These are phyloP conservation scores for Sphagnum fallax DNA, from an alignment of 228 moss, liverwort and hornwort genomes.

Conservation along the genomic window DNA sequence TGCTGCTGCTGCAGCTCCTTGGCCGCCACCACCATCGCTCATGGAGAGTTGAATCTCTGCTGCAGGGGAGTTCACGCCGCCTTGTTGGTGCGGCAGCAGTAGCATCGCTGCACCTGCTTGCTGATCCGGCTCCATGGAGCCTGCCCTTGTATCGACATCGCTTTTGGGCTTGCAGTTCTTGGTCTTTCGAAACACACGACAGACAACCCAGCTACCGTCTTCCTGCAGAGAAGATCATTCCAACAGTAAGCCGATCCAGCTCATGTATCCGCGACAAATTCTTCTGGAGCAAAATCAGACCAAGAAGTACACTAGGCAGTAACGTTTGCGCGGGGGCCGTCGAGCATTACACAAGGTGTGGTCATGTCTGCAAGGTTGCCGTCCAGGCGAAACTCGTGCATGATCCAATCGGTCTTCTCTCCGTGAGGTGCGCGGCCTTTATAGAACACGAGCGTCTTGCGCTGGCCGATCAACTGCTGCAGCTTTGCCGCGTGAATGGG, in stretches of 20 bases:
- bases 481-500: slow-evolving; percentile 24
- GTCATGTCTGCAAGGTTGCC: slow-evolving; percentile 16
- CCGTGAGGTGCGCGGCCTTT: slow-evolving; percentile 74
- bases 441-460: slow-evolving; percentile 87
- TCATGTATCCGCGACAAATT: too few species aligned
- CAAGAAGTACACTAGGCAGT: slow-evolving; percentile 13
- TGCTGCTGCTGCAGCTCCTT: not conserved
- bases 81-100: too few species aligned
- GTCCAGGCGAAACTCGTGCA: slow-evolving; percentile 77
- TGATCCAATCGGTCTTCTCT: slow-evolving; percentile 81
- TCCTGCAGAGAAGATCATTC: slow-evolving; percentile 20
- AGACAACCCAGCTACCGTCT: slow-evolving; percentile 74
- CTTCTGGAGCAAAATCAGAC: not conserved
- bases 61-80: slow-evolving; percentile 15
- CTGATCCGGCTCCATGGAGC: slow-evolving; percentile 23
- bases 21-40: slow-evolving; percentile 10
- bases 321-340: not conserved
- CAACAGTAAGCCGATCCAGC: not conserved
- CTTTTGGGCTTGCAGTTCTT: slow-evolving; percentile 43
- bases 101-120: slow-evolving; percentile 7
- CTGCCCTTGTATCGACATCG: slow-evolving; percentile 25
- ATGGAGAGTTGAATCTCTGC: slow-evolving; percentile 19
- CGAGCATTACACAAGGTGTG: not conserved
- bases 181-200: slow-evolving; percentile 67
- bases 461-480: slow-evolving; percentile 49